Conservation (phyloP, 176 grass and related monocot genomes). For the Cenchrus purpureus region DNA sequence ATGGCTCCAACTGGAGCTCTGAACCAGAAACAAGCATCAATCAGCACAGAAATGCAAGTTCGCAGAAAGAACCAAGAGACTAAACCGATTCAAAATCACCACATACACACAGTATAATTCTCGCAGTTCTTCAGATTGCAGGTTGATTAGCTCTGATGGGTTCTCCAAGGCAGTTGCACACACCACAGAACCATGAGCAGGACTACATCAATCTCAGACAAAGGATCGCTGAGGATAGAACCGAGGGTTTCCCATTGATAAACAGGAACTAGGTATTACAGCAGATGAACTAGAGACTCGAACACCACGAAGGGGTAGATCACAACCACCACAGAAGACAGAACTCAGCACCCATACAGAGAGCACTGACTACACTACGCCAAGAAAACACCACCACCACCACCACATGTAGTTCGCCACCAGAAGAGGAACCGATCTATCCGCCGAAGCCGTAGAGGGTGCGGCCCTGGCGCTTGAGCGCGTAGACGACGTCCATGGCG, state of each 20-base stretch:
- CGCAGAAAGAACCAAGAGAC: not conserved
- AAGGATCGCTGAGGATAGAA: not conserved
- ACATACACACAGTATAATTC: not conserved
- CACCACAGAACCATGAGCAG: no score
- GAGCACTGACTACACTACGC: not conserved
- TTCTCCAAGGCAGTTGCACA: not conserved
- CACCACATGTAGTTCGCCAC: not conserved
- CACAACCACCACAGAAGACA: not conserved
- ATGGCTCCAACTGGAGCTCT: not conserved
- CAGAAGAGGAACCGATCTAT: slow-evolving; percentile 6
- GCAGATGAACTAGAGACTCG: not conserved
- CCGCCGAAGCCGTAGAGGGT: slow-evolving; percentile 92
- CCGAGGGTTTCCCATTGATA: not conserved
- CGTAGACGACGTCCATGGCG: slow-evolving; percentile 96
- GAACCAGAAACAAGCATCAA: not conserved
- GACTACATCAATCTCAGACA: not conserved
- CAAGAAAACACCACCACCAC: not conserved
- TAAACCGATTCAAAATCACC: no score
- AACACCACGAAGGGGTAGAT: not conserved
- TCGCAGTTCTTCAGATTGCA: not conserved
- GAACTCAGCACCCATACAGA: not conserved
- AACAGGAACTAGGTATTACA: not conserved
- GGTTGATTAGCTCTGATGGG: no score
- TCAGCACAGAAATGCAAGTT: not conserved
- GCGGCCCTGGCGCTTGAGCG: slow-evolving; percentile 91